Conservation (phyloP, 75 land plant genomes). For the Chamaecyparis obtusa region DNA sequence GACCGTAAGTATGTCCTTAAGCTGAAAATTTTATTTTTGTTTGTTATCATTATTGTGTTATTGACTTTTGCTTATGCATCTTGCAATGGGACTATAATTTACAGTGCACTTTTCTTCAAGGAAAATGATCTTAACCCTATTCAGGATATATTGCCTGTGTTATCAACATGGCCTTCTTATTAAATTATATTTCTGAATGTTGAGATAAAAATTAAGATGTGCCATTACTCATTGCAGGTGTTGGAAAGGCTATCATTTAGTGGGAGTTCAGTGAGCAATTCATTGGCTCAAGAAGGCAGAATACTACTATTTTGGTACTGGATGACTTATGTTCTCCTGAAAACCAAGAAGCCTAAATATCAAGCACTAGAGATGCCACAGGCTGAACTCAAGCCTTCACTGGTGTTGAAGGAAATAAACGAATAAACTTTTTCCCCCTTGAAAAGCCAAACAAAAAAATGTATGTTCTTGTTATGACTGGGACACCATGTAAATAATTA, state of each 20-base stretch:
- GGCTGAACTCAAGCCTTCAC: constrained; percentile 6
- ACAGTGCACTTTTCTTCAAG: neutral
- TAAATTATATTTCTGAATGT: neutral
- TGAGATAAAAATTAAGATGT: neutral
- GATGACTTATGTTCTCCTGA: constrained; percentile 79
- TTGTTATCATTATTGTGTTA: neutral
- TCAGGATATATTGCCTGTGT: neutral
- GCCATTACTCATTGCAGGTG: constrained; percentile 1
- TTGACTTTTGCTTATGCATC: neutral
- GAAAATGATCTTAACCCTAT: neutral
- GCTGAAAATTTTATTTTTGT: neutral
- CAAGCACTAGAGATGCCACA: constrained; percentile 66
- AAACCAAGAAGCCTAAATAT: constrained; percentile 85
- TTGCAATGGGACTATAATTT: neutral
- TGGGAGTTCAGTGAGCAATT: constrained; percentile 59
- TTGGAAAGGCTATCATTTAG: constrained; percentile 6
- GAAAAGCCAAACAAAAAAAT: neutral
- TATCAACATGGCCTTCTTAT: neutral
- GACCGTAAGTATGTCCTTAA: neutral
- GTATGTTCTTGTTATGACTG: neutral
- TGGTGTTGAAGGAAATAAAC: constrained; percentile 10
- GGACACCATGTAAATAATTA: neutral
- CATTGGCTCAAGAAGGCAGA: constrained; percentile 75
- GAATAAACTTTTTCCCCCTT: neutral
- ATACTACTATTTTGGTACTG: constrained; percentile 91